These are phyloP conservation scores for Wickerhamomyces sp. DNA, from an alignment of 1,139 yeast species.

Conservation along the genomic window DNA sequence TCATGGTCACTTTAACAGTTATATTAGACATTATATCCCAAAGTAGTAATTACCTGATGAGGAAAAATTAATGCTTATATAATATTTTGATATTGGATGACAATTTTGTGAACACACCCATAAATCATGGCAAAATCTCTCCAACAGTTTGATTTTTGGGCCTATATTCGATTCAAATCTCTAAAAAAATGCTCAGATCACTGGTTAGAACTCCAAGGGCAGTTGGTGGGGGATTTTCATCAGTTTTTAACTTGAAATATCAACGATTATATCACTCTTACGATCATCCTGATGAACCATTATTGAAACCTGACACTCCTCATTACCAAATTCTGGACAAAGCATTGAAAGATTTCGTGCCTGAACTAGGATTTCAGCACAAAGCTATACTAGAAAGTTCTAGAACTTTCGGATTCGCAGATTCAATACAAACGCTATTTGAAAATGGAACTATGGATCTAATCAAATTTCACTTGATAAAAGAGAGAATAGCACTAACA, in stretches of 20 bases:
- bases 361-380: conserved; percentile 63
- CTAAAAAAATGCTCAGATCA: conserved; percentile 2
- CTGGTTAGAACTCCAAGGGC: neutral
- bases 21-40: too few relatives aligned
- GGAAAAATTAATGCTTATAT: too few relatives aligned
- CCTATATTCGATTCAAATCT: too few relatives aligned
- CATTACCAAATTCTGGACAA: conserved; percentile 38
- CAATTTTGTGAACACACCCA: too few relatives aligned
- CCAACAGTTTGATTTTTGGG: too few relatives aligned
- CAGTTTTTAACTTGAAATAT: neutral
- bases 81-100: too few relatives aligned
- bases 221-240: neutral
- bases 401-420: conserved; percentile 57
- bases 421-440: conserved; percentile 62
- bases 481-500: conserved; percentile 44
- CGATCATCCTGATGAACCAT: conserved; percentile 23
- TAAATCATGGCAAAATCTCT: too few relatives aligned
- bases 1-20: too few relatives aligned
- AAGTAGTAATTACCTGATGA: too few relatives aligned
- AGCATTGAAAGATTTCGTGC: conserved; percentile 53
- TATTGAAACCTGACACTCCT: conserved; percentile 27
- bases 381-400: conserved; percentile 59
- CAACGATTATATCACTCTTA: conserved; percentile 24
- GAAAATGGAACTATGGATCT: conserved; percentile 56
- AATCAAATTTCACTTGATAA: conserved; percentile 59